These are phyloP conservation scores for Microascus cirrosus DNA, from an alignment of 2,329 filamentous ascomycete species.

Conservation along the genomic window DNA sequence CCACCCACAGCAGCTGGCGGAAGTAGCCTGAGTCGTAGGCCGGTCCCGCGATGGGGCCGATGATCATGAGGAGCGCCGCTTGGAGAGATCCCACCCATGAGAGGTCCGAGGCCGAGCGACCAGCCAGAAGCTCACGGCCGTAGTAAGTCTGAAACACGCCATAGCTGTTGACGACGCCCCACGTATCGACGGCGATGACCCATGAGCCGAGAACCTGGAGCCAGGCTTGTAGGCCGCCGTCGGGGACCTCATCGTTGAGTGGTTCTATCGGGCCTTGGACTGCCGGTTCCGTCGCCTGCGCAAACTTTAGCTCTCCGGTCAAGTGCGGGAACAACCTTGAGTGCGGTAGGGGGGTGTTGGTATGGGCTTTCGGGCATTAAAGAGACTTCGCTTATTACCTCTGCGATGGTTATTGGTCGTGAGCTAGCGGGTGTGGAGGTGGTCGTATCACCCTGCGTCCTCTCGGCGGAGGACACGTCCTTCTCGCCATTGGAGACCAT, in stretches of 20 bases:
- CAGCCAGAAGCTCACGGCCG: conserved; percentile 19
- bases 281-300: background rate
- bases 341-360: background rate
- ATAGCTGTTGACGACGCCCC: conserved; percentile 28
- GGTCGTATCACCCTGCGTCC: background rate
- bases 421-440: background rate
- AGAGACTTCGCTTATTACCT: background rate
- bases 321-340: background rate
- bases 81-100: conserved; percentile 34
- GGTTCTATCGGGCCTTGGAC: background rate
- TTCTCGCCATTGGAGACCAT: conserved; percentile 6
- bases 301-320: background rate
- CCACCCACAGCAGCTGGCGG: conserved; percentile 20
- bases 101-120: conserved; percentile 23
- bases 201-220: conserved; percentile 79
- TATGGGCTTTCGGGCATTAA: background rate
- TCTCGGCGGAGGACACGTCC: conserved; percentile 1
- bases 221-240: conserved; percentile 74
- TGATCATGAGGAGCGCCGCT: conserved; percentile 25
- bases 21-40: conserved; percentile 31
- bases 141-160: conserved; percentile 35
- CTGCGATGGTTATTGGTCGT: background rate
- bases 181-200: conserved; percentile 13
- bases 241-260: conserved; percentile 56
- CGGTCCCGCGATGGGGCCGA: conserved; percentile 26